Percentiles rank a stretch among this genome's conserved stretches.
These are phyloP conservation scores for Auriculariales sp. DNA, from an alignment of 768 basidiomycete genomes.

Conservation along the genomic window DNA sequence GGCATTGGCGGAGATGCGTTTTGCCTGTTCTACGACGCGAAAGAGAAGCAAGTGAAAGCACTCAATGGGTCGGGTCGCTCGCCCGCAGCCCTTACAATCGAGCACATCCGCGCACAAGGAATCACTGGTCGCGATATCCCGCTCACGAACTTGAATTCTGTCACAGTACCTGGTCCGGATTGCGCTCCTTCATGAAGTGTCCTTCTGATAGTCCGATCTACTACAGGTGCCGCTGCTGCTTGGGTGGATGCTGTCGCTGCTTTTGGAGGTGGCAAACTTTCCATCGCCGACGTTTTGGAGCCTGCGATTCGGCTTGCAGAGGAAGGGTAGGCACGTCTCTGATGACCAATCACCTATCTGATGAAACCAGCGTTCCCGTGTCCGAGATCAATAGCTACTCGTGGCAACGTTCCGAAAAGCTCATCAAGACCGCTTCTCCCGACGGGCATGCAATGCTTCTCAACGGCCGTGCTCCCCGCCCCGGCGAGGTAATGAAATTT, in stretches of 20 bases:
- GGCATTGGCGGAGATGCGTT: slow-evolving; percentile 94
- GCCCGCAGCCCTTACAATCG: slow-evolving; percentile 64
- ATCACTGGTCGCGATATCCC: slow-evolving; percentile 58
- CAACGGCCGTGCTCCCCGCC: slow-evolving; percentile 66
- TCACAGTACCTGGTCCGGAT: slow-evolving; percentile 64
- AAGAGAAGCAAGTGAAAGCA: slow-evolving; percentile 67
- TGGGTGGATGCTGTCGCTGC: slow-evolving; percentile 83
- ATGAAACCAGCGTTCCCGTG: slow-evolving; percentile 52
- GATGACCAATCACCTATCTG: not conserved
- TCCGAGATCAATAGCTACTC: slow-evolving; percentile 61
- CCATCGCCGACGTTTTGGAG: slow-evolving; percentile 55
- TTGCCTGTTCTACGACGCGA: slow-evolving; percentile 83
- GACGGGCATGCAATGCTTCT: slow-evolving; percentile 79
- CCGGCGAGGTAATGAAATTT: slow-evolving; percentile 72
- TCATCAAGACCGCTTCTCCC: slow-evolving; percentile 73
- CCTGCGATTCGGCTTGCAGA: slow-evolving; percentile 89
- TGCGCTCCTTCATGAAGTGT: not conserved
- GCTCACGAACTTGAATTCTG: slow-evolving; percentile 68
- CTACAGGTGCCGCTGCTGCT: slow-evolving; percentile 74
- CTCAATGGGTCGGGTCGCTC: slow-evolving; percentile 88
- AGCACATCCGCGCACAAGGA: slow-evolving; percentile 56
- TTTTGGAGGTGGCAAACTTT: slow-evolving; percentile 64
- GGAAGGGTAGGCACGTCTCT: slow-evolving; percentile 47
- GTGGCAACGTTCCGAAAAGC: slow-evolving; percentile 44
- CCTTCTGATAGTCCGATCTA: slow-evolving; percentile 11